Evolutionary conservation across 306 rosid species (phyloP).

Genomic region (Ormosia semicastrata): DNA sequence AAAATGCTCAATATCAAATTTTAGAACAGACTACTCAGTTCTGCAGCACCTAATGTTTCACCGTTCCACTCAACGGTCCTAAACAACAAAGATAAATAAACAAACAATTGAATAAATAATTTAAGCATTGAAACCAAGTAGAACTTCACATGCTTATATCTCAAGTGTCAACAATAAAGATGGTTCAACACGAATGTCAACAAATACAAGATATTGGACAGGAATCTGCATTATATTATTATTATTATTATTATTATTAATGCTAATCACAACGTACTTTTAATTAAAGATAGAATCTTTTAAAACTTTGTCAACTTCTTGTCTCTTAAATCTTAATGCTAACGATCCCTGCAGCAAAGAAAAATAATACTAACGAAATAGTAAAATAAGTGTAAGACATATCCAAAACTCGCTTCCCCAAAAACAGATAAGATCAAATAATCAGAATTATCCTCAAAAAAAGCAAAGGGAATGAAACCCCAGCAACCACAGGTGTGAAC

Average conservation of each 20-base stretch:
- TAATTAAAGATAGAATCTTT: neutral
- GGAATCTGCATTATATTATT: neutral
- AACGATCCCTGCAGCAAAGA: neutral
- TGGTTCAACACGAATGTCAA: slow-evolving; percentile 14
- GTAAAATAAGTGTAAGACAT: neutral
- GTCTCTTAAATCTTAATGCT: neutral
- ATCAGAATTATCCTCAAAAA: neutral
- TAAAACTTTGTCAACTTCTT: neutral
- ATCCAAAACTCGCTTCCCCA: neutral
- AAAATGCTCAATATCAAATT: neutral
- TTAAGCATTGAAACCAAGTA: neutral
- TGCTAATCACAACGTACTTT: neutral
- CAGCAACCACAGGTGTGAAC: neutral
- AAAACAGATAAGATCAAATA: slow-evolving; percentile 14
- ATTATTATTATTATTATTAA: neutral
- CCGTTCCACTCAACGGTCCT: neutral
- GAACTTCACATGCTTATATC: slow-evolving; percentile 22
- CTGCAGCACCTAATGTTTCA: neutral
- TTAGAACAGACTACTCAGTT: neutral
- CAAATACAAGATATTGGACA: neutral
- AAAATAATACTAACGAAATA: neutral
- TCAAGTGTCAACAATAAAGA: neutral
- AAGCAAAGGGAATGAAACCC: neutral
- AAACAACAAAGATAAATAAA: no score
- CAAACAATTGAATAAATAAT: neutral